Base-by-base conservation (phyloP, 2,329 filamentous ascomycete species). In the Chrysosporium keratinophilum region DNA sequence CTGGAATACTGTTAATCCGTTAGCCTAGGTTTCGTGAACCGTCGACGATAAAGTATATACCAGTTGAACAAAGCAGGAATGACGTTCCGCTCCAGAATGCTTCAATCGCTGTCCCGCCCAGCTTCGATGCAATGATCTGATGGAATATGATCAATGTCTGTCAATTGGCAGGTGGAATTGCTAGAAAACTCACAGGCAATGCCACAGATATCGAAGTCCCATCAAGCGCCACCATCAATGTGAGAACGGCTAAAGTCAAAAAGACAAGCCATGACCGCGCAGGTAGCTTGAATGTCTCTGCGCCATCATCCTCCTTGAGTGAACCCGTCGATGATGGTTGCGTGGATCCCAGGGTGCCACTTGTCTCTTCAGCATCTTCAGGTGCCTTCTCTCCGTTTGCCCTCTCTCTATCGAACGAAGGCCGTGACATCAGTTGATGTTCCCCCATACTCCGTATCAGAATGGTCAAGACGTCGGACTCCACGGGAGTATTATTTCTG, bases 81-180 rank as follows among this genome's bases (percentile, higher is more conserved):
- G 79, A 79, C 3, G 83, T 85, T 1, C 83, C 83, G n/a, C 79
- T 77, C 84, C 83, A 87, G 65, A 87, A 86, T 0, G 82, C 80
- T 66, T 86, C 74, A 33, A 81, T 76, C 1, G 77, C 78, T 0
- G 72, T 74, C 42, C 78, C 78, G 28, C 71, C 59, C 5, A 82
- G 70, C 17, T 74, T 74, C 6, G 65, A 58, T n/a, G 77, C 74
- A 55, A 81, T 78, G 40, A 73, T 74, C 64, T 71, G 49, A 12
- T 20, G 34, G 17, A n/a, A 19, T 45, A 42, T n/a, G 1, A 20
- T 52, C 20, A 52, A 43, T 19, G 50, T 44, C 42, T 34, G 19
- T 20, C 37, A 52, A 34, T 12, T 20, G 34, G 5, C 28, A 23
- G 31, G 1, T 2, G 5, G 31, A 7, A 31, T 9, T 28, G 4